These are phyloP conservation scores for Colletotrichum orchidophilum DNA, from an alignment of 2,329 filamentous ascomycete genomes.

Conservation along the genomic window DNA sequence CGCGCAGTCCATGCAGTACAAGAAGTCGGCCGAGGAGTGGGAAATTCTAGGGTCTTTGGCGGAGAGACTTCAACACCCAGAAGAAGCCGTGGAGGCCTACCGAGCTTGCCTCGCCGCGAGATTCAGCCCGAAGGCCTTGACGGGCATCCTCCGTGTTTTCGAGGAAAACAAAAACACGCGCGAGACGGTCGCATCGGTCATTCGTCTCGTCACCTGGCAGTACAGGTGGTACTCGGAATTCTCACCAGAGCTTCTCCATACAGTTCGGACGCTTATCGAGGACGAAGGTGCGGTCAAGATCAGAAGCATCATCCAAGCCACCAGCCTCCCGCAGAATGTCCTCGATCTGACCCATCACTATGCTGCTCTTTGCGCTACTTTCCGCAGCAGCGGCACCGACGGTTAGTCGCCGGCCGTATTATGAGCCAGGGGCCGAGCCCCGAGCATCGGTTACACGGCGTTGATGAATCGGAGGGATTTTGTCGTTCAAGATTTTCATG, in stretches of 20 bases:
- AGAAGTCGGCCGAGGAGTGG: constrained; percentile 97
- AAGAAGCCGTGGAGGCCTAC: constrained; percentile 94
- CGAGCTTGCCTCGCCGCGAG: constrained; percentile 85
- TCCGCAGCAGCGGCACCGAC: constrained; percentile 92
- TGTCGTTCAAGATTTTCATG: constrained; percentile 6
- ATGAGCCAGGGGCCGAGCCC: not conserved
- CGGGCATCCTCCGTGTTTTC: constrained; percentile 82
- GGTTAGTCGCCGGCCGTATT: constrained; percentile 58
- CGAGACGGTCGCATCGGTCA: constrained; percentile 84
- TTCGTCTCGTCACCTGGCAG: constrained; percentile 95
- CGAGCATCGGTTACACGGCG: not conserved
- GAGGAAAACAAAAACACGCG: constrained; percentile 82
- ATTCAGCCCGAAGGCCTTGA: constrained; percentile 93
- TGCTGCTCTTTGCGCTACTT: constrained; percentile 91
- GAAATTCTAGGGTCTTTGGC: constrained; percentile 95
- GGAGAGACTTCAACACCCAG: constrained; percentile 88
- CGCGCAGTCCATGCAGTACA: constrained; percentile 93
- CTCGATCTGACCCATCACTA: constrained; percentile 97
- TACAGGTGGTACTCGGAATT: constrained; percentile 99
- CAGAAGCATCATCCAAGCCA: constrained; percentile 95
- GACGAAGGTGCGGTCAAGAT: constrained; percentile 98
- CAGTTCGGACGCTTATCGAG: constrained; percentile 92
- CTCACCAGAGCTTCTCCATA: constrained; percentile 87
- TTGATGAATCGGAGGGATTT: constrained; percentile 1
- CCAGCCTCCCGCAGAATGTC: constrained; percentile 90